Evolutionary conservation across 1,284 basidiomycete species (phyloP), one percentile per base, ranked within the genome.

Genomic region (Coniophora puteana): DNA sequence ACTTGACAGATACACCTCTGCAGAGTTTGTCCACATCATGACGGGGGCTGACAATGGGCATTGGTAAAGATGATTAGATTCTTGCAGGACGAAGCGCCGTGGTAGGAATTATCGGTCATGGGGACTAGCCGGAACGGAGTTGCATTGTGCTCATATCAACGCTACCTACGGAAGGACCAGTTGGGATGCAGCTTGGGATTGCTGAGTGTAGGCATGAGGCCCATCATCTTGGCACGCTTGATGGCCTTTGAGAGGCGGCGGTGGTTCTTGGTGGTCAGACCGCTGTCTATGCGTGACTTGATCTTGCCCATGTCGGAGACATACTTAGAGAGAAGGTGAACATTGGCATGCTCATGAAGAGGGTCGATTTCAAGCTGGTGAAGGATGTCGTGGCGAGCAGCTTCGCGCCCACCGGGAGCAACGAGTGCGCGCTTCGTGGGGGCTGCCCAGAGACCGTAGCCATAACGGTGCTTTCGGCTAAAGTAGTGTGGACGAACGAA

Each of bases 201-300:
- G 59, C 78, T 80, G 53, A 81, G 73, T 31, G 78, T 58, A 4
- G 90, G 87, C 47, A 97, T 78, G 45, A 94, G 61, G 34, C 94
- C 94, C 87, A 97, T 94, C 71, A 86, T 89, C 64, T 90, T 89
- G 40, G 95, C 90, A 42, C 95, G 74, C 43, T 90, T 80, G 44
- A 98, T 87, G 27, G 94, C 89, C 66, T 94, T 94, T 34, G 83
- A 89, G 4, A 97, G 57, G 48, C 73, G 72, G 32, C 92, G 74
- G 63, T 98, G 94, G 48, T 71, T 88, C 62, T 81, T 83, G 64
- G 83, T 78, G 4, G 93, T 93, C 37, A 98, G 71, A 1, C 75
- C 72, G 0, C 92, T 96, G 40, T 77, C 59, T 8, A 75, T 74
- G 31, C 95, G 75, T 12, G 68, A 63, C 50, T 75, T 72, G 51